Evolutionary conservation across 305 asterid species (phyloP), one percentile per base, ranked within the genome.

Genomic region (Lippia alba): DNA sequence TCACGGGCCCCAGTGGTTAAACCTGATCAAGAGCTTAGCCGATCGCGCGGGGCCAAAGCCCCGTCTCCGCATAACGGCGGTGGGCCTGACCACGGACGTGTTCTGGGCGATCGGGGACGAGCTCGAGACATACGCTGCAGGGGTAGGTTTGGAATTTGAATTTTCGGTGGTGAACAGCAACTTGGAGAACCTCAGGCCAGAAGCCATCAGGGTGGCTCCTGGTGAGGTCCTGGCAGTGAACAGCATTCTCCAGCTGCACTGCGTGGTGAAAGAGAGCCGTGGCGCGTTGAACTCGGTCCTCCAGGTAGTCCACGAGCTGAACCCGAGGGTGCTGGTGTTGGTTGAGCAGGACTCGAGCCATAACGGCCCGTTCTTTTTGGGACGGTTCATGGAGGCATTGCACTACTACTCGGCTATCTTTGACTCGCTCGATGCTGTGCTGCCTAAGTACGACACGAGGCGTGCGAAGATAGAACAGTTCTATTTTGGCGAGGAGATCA

Each of bases 261-360:
- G 96, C 53, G 96, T 80, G 78, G 97, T 91, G 82, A 91, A 91
- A 64, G 97, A 91, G 76, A 89, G 97, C 66, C 76, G 96, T 0
- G 96, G 97, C 0, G 94, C 96, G 1, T 62, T 91, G 50, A 91
- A 91, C 78, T 85, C 97, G 0, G 91, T 91, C 46, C 44, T 91
- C 54, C 89, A 84, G 77, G 83, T 81, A 14, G 79, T 91, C 4
- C 94, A 91, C 66, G 90, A 83, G 74, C 96, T 89, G 7, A 73
- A 86, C 3, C 96, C 97, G 0, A 89, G 80, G 81, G 88, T 83
- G 4, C 30, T 89, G 18, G 94, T 89, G 36, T 86, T 91, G 0
- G 94, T 91, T 1, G 97, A 91, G 84, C 97, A 91, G 78, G 97
- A 91, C 75, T 89, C 97, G 36, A 87, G 94, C 78, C 97, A 87